Base-by-base conservation (phyloP, 768 basidiomycete genomes). In the Boletus edulis region DNA sequence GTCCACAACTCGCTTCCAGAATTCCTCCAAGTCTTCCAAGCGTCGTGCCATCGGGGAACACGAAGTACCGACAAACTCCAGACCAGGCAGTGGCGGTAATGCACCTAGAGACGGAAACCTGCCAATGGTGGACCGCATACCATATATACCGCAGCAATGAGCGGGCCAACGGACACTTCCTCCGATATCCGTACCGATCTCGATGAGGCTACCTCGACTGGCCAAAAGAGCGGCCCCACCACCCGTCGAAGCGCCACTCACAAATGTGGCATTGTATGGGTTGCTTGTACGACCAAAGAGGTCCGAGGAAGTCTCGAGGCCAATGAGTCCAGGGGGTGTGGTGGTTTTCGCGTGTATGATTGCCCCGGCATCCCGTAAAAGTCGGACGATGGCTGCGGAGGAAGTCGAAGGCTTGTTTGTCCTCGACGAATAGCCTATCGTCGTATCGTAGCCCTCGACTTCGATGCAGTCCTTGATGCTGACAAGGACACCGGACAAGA, bases 191-290 rank as follows among this genome's bases (percentile, higher is more conserved):
- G 79, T 76, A 8, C 76, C 72, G 31, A 81, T 68, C 45, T 80
- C 81, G 53, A 82, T 64, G 18, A 74, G 65, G 22, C 70, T 68
- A 10, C 81, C 81, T 12, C 73, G 72, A 35, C 68, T 64, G 0
- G 81, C 80, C 4, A 82, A 62, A 18, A 82, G 69, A 9, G 81
- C 79, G 2, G 68, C 75, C 20, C 81, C 81, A 7, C 81, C 81
- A 27, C 81, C 81, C 0, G 78, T 78, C 0, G 80, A 81, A 24
- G 77, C 81, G 5, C 81, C 81, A 12, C 73, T 72, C 1, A 62
- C 66, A 49, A 71, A 75, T 8, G 71, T 68, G 5, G 66, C 54
- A 52, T 79, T 78, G 64, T 77, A 75, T 0, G 81, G 81, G 61
- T 82, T 82, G 14, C 65, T 67, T 5, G 80, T 80, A 32, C 67